Base-by-base conservation (phyloP, 1,139 yeast genomes). In the Nematodospora anomalae region DNA sequence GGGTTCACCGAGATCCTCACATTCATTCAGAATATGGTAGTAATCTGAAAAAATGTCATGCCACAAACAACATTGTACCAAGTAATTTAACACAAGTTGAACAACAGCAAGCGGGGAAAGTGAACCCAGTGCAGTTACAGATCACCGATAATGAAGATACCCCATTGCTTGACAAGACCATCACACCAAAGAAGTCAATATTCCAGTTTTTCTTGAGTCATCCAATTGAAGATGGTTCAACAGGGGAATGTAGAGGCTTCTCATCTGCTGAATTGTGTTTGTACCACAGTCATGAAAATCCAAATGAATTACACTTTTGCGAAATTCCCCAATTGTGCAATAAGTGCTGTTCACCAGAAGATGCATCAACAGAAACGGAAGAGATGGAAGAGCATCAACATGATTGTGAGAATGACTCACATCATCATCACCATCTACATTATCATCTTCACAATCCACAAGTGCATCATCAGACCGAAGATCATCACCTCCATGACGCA, bases 111-210 rank as follows among this genome's bases (percentile, higher is more conserved):
- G 8, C 21, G 6, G 21, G 8, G 8, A 8, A 18, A 18, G 8
- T 18, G 25, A 20, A 2, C 7, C 33, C 33, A 12, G 22, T 30
- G 2, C 84, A 33, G 10, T 18, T 24, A 11, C 24, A 24, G 16
- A 16, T 58, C 86, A 95, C 37, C 86, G 95, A 43, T 85, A 95
- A 56, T 90, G 78, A 62, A 83, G 52, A 48, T 36, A 37, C 40
- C 1, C 43, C 51, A 3, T 40, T 52, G 13, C 12, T 50, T 12
- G 26, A 34, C n/a, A 28, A 28, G 26, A 21, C 39, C 29, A 7
- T 42, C 28, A 32, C 32, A 21, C 40, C 37, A 11, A 54, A 45
- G 32, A 58, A 55, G 37, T 58, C 64, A 6, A 36, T 65, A 7
- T 39, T 62, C 23, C 66, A 62, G 41, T 52, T 51, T 32, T 48